phyloP scores from a whole-genome alignment of 2,329 filamentous ascomycete genomes.

The Monilinia aucupariae region DNA sequence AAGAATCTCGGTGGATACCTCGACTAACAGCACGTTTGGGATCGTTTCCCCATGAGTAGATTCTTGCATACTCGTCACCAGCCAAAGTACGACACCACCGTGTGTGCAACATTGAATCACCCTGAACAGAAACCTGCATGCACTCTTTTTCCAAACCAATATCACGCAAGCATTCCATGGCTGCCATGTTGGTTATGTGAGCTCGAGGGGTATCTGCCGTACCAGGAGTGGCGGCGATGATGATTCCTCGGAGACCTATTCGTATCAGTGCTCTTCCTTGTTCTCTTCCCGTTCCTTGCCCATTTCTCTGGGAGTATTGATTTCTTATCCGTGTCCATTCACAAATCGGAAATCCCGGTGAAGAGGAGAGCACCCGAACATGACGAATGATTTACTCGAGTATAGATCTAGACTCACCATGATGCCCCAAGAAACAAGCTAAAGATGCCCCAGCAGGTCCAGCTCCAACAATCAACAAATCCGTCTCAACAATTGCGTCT shows the following conservation, averaged over 20 bases:
- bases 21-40: conserved; percentile 39
- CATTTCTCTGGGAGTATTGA: not conserved
- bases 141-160: conserved; percentile 44
- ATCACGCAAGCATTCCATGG: conserved; percentile 50
- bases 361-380: not conserved
- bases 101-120: conserved; percentile 44
- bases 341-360: not conserved
- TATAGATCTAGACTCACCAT: conserved; percentile 36
- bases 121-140: conserved; percentile 36
- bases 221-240: conserved; percentile 45
- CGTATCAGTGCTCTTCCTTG: not conserved
- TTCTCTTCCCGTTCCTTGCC: not conserved
- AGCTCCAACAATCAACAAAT: conserved; percentile 46
- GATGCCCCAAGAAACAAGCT: conserved; percentile 47
- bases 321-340: not conserved
- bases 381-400: no score
- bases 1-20: not conserved
- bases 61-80: conserved; percentile 46
- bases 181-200: conserved; percentile 55
- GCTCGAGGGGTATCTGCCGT: conserved; percentile 54
- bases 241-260: conserved; percentile 46
- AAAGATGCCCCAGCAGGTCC: conserved; percentile 51
- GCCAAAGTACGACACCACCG: conserved; percentile 50
- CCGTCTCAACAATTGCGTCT: conserved; percentile 35
- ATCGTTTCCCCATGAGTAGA: conserved; percentile 48